phyloP scores from a whole-genome alignment of 495 filamentous ascomycete genomes.

The Hyaloscypha variabilis region DNA sequence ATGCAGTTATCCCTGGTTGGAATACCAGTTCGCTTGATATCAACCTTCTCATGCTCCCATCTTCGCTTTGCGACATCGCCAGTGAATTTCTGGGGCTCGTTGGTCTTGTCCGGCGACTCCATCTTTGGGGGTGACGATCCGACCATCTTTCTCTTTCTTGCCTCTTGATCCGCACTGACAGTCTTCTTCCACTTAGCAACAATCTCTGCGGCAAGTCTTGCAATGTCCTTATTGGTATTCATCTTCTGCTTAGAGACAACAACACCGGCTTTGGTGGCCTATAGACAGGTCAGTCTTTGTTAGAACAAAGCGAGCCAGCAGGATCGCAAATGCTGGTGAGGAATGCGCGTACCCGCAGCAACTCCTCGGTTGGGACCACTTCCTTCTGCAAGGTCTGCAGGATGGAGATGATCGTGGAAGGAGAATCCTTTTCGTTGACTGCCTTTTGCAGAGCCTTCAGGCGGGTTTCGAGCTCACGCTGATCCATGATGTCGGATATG shows the following conservation, averaged over 20 bases:
- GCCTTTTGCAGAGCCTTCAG: constrained; percentile 80
- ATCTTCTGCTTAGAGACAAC: constrained; percentile 81
- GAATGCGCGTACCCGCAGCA: constrained; percentile 62
- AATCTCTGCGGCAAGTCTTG: constrained; percentile 73
- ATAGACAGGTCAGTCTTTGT: constrained; percentile 27
- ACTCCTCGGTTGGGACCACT: constrained; percentile 82
- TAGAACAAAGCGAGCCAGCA: neutral
- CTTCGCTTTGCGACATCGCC: constrained; percentile 79
- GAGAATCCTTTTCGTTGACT: constrained; percentile 64
- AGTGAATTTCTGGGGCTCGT: constrained; percentile 58
- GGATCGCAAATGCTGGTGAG: neutral
- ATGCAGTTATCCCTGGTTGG: constrained; percentile 76
- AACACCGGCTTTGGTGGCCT: constrained; percentile 89
- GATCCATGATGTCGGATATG: constrained; percentile 62
- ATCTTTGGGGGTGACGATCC: constrained; percentile 38
- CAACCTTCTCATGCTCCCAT: constrained; percentile 78
- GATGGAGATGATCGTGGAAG: constrained; percentile 64
- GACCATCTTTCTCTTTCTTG: constrained; percentile 45
- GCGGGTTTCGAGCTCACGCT: constrained; percentile 73
- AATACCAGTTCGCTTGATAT: constrained; percentile 70
- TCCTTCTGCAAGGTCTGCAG: constrained; percentile 77
- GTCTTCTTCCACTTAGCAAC: constrained; percentile 86
- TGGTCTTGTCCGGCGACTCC: constrained; percentile 41
- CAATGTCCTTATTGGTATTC: constrained; percentile 76
- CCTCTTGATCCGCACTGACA: constrained; percentile 65